phyloP scores from a whole-genome alignment of 768 basidiomycete genomes.

The Russula brevipes region DNA sequence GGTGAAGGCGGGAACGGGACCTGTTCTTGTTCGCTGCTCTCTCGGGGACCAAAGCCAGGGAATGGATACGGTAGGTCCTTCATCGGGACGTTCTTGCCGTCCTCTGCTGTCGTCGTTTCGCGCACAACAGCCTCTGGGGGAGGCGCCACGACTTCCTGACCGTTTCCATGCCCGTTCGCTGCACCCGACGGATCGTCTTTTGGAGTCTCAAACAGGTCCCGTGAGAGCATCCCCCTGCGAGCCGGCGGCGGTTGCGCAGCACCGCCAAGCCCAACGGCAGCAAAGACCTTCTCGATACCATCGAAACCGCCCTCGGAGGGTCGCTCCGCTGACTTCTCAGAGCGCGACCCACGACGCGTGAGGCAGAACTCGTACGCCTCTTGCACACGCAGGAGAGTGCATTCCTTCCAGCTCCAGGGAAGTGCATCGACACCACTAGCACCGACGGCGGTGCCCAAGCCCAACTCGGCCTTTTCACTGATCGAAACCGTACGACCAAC shows the following conservation, averaged over 20 bases:
- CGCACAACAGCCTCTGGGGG: conserved; percentile 39
- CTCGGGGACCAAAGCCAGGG: conserved; percentile 51
- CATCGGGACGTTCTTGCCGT: conserved; percentile 48
- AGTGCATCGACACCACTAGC: conserved; percentile 38
- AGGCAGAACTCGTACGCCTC: conserved; percentile 82
- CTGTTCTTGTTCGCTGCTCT: conserved; percentile 47
- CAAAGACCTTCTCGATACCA: conserved; percentile 57
- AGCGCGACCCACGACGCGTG: conserved; percentile 36
- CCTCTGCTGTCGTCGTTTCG: conserved; percentile 28
- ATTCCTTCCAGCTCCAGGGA: conserved; percentile 76
- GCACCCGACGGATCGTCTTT: conserved; percentile 30
- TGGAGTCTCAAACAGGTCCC: conserved; percentile 61
- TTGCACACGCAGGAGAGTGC: conserved; percentile 63
- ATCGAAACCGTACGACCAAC: conserved; percentile 52
- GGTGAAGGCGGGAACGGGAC: conserved; percentile 76
- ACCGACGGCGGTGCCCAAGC: background rate
- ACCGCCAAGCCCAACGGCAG: conserved; percentile 44
- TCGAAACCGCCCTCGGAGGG: conserved; percentile 37
- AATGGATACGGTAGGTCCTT: conserved; percentile 68
- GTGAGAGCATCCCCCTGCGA: conserved; percentile 53
- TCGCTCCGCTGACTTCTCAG: conserved; percentile 31
- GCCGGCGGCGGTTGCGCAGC: conserved; percentile 46
- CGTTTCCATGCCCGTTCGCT: conserved; percentile 21
- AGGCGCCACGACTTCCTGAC: conserved; percentile 15
- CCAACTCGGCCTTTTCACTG: conserved; percentile 40